Evolutionary conservation across 1,284 basidiomycete species (phyloP), one percentile per base, ranked within the genome.

Genomic region (Cutaneotrichosporon daszewskae): DNA sequence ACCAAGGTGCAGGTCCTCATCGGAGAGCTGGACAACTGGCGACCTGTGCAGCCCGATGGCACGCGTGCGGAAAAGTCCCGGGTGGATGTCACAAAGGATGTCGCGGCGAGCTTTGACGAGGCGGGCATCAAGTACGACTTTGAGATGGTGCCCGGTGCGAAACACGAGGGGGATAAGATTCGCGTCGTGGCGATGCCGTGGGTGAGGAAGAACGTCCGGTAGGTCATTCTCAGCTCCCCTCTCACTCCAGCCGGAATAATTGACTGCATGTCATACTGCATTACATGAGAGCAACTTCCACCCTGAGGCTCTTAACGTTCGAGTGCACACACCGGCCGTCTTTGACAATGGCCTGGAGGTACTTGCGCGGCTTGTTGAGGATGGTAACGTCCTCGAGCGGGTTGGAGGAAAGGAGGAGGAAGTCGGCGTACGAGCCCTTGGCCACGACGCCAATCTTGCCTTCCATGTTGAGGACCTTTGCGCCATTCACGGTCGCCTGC

Each of bases 301-400:
- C 60, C 9, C 57, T 38, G 27, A 59, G 40, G 14, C 47, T 47
- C 29, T 50, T 44, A 9, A 61, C 19, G 12, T 38, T 35, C 13
- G 48, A 51, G 16, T 43, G 40, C n/a, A 62, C 59, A 20, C 53
- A 53, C 22, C 55, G 48, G 9, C 60, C 60, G 27, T 60, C 60
- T 31, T 63, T 60, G 42, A 63, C 43, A 4, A 63, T 40, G 3
- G 45, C 61, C 39, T 49, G 51, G 26, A 63, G 44, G 38, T 52
- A 57, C 43, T 58, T 44, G 45, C 76, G 51, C 59, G 40, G 75
- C 64, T 36, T 66, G 53, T 77, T 74, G 3, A 78, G 59, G 18
- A 77, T 56, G 0, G 60, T 72, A 23, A 76, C 64, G 51, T 77
- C 75, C 26, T 73, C 68, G 40, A 77, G 57, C 1, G 76, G 76